phyloP scores from a whole-genome alignment of 768 basidiomycete genomes.

The Russula vinacea region DNA sequence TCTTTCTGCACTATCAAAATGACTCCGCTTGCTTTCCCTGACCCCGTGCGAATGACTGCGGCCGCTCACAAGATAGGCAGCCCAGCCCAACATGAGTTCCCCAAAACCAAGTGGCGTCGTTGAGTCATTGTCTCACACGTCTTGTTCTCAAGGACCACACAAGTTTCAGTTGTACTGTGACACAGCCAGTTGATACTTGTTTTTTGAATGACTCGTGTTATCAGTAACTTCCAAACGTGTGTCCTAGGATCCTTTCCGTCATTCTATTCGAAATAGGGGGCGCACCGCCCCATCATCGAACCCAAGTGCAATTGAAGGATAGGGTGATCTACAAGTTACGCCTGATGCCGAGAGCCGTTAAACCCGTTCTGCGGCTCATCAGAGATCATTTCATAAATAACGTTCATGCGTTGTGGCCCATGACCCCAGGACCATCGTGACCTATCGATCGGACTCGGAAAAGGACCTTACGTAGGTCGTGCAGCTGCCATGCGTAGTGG shows the following conservation, averaged over 20 bases:
- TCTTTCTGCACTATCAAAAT: background rate
- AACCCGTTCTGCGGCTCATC: conserved; percentile 12
- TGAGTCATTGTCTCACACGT: background rate
- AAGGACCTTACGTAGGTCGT: conserved; percentile 6
- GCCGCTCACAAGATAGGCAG: background rate
- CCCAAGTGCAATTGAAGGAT: background rate
- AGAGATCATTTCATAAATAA: conserved; percentile 9
- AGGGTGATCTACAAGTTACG: conserved; percentile 2
- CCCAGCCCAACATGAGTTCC: conserved; percentile 1
- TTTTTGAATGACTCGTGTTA: background rate
- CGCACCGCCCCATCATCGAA: background rate
- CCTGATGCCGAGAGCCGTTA: conserved; percentile 17
- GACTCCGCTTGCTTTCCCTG: conserved; percentile 6
- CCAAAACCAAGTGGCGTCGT: conserved; percentile 6
- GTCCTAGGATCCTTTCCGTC: background rate
- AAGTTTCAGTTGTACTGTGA: conserved; percentile 1
- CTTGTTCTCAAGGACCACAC: background rate
- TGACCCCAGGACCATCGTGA: conserved; percentile 5
- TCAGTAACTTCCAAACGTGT: background rate
- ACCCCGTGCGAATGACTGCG: background rate
- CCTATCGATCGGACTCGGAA: conserved; percentile 25
- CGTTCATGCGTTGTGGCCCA: conserved; percentile 8
- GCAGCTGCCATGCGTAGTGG: conserved; percentile 11
- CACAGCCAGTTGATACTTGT: background rate
- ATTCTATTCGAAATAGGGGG: conserved; percentile 8